A percentile compares a stretch with the other conserved stretches of the same genome.
phyloP scores from a whole-genome alignment of 75 land plant species.

The Larix kaempferi region DNA sequence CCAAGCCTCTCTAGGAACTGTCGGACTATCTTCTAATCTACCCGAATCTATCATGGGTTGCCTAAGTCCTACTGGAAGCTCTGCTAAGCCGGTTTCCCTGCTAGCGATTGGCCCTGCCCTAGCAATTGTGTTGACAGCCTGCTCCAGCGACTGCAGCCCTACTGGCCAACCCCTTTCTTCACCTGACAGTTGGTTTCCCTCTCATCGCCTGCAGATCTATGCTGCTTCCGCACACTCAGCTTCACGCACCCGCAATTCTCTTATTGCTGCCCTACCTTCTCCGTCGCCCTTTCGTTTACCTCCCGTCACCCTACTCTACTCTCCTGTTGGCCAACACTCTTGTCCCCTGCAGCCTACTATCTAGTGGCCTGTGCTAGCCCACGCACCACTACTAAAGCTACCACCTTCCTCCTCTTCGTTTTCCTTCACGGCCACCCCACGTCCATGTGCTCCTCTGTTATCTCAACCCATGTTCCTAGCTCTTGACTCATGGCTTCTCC shows the following conservation, averaged over 20 bases:
- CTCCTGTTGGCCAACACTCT: no score
- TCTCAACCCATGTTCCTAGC: no score
- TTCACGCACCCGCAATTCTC: neutral
- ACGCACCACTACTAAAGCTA: neutral
- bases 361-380: no score
- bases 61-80: neutral
- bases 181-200: neutral
- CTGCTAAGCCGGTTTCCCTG: neutral
- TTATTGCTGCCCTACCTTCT: neutral
- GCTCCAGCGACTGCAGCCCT: neutral
- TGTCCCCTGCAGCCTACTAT: no score
- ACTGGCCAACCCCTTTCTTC: neutral
- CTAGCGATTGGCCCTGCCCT: neutral
- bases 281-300: neutral
- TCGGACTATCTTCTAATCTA: no score
- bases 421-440: no score
- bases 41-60: no score
- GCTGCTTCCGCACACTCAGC: neutral
- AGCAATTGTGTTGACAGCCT: neutral
- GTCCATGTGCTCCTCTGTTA: no score
- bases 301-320: neutral
- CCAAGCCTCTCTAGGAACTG: neutral
- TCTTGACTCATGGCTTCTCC: no score
- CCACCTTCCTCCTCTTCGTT: neutral
- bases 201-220: neutral